phyloP scores from a whole-genome alignment of 2,329 filamentous ascomycete genomes.

The Alternaria hordeiaustralica region DNA sequence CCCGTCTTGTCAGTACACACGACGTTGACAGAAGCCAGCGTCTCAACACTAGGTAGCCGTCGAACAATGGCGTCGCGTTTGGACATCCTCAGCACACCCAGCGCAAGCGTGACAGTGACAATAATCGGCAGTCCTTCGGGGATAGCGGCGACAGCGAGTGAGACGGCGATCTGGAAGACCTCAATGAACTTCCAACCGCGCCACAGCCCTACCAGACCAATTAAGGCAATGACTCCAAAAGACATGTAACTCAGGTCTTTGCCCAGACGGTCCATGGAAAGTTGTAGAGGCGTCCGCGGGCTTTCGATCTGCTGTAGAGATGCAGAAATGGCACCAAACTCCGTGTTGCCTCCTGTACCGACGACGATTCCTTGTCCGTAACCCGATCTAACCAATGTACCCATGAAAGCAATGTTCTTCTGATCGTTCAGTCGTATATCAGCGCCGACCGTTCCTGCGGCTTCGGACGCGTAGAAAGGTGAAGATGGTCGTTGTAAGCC shows the following conservation, averaged over 20 bases:
- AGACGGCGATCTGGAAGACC: constrained; percentile 97
- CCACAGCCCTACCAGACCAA: constrained; percentile 87
- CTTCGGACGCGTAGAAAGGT: constrained; percentile 65
- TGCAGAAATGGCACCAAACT: constrained; percentile 95
- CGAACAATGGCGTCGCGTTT: constrained; percentile 93
- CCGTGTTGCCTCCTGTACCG: constrained; percentile 88
- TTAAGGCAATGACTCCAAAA: constrained; percentile 90
- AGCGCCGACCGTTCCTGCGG: constrained; percentile 64
- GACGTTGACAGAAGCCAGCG: constrained; percentile 98
- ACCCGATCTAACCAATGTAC: constrained; percentile 91
- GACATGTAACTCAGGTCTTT: constrained; percentile 97
- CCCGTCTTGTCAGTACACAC: constrained; percentile 98
- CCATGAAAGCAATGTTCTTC: constrained; percentile 97
- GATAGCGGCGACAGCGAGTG: constrained; percentile 93
- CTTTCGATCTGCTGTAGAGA: constrained; percentile 95
- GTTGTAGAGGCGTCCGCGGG: constrained; percentile 87
- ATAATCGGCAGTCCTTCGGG: constrained; percentile 97
- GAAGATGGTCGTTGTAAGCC: constrained; percentile 56
- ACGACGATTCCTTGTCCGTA: constrained; percentile 98
- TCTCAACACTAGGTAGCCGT: constrained; percentile 95
- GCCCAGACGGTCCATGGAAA: constrained; percentile 97
- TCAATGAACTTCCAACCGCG: constrained; percentile 90
- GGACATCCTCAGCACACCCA: constrained; percentile 96
- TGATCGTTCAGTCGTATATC: constrained; percentile 75
- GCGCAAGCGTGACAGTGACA: constrained; percentile 92